Conservation (phyloP, 106 monocot genomes). For the Dioscorea alata region DNA sequence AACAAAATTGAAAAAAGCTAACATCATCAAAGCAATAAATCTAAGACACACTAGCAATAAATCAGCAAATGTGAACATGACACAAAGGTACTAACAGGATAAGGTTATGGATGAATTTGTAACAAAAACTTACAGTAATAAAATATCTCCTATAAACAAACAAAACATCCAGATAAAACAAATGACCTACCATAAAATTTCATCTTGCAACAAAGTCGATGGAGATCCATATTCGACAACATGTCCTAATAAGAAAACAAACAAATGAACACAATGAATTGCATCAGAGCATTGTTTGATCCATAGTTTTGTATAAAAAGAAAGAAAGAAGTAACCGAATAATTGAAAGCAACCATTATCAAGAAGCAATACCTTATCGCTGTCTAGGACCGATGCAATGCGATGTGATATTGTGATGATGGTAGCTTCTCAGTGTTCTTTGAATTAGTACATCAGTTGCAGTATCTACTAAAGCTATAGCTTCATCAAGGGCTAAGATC, state of each 20-base stretch:
- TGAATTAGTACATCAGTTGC: slow-evolving; percentile 55
- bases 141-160: too few relatives aligned
- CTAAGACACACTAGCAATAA: too few relatives aligned
- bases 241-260: slow-evolving; percentile 31
- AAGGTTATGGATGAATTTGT: too few relatives aligned
- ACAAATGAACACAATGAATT: not conserved
- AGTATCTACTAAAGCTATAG: slow-evolving; percentile 66
- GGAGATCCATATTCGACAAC: slow-evolving; percentile 60
- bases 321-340: not conserved
- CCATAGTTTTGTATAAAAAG: not conserved
- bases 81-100: too few relatives aligned
- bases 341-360: slow-evolving; percentile 53
- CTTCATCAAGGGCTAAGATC: slow-evolving; percentile 89
- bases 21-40: too few relatives aligned
- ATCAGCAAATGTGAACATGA: too few relatives aligned
- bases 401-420: slow-evolving; percentile 84
- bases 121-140: too few relatives aligned
- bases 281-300: not conserved
- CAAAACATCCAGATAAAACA: too few relatives aligned
- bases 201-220: slow-evolving; percentile 42
- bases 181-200: too few relatives aligned
- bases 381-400: slow-evolving; percentile 83
- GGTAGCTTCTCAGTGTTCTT: slow-evolving; percentile 42
- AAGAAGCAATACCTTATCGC: slow-evolving; percentile 83
- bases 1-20: too few relatives aligned